Percentiles rank a stretch among this genome's conserved stretches.
These are phyloP conservation scores for Bryum argenteum DNA, from an alignment of 225 moss, liverwort and hornwort species.

Conservation along the genomic window DNA sequence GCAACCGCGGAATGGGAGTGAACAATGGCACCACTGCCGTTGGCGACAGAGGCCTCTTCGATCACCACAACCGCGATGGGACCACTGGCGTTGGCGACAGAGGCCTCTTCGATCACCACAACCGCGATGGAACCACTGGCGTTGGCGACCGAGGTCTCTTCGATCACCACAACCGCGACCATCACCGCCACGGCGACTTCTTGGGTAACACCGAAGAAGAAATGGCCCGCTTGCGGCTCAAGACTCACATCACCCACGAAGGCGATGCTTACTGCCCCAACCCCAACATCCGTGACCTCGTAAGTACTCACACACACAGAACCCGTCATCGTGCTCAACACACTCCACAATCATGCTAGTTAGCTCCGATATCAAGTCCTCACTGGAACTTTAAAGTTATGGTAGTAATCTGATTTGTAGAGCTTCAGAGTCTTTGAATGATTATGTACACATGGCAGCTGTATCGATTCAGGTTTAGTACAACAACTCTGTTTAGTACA, in stretches of 20 bases:
- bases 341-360: too few species aligned
- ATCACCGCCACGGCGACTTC: not conserved
- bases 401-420: too few species aligned
- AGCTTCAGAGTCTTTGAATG: too few species aligned
- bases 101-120: slow-evolving; percentile 16
- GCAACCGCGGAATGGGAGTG: slow-evolving; percentile 10
- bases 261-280: slow-evolving; percentile 59
- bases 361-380: too few species aligned
- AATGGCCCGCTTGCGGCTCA: slow-evolving; percentile 38
- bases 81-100: slow-evolving; percentile 19
- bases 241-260: slow-evolving; percentile 47
- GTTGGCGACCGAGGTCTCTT: slow-evolving; percentile 23
- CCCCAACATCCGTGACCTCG: slow-evolving; percentile 54
- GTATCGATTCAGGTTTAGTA: not conserved
- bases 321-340: too few species aligned
- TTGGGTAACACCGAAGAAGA: slow-evolving; percentile 52
- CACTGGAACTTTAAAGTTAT: too few species aligned
- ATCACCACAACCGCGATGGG: slow-evolving; percentile 2
- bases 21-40: not conserved
- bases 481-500: too few species aligned
- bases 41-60: slow-evolving; percentile 26
- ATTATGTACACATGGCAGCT: too few species aligned
- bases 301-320: slow-evolving; percentile 13
- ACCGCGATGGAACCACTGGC: not conserved
- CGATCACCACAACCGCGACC: not conserved